Percentiles rank a stretch among this genome's conserved stretches.
Conservation (phyloP, 2,329 filamentous ascomycete genomes). For the Claviceps purpurea region DNA sequence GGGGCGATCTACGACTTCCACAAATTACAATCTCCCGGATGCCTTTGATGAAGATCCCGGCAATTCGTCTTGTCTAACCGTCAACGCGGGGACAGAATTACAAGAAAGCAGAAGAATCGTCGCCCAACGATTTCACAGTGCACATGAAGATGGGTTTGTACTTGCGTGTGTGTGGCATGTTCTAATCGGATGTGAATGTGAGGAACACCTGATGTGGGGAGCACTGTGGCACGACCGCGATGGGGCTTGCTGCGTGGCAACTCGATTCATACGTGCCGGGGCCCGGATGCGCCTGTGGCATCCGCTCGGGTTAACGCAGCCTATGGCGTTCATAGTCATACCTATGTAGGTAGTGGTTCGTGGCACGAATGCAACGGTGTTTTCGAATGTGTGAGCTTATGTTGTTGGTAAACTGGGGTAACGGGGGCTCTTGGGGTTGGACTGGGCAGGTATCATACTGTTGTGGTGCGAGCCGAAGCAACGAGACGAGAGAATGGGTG, state of each 20-base stretch:
- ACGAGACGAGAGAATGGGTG: too few species aligned
- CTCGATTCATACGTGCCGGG: neutral
- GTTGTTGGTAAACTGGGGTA: too few species aligned
- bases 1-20: too few species aligned
- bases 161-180: neutral
- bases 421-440: neutral
- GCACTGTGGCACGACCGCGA: neutral
- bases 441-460: neutral
- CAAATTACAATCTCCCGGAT: too few species aligned
- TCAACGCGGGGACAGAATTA: neutral
- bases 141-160: neutral
- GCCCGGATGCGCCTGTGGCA: neutral
- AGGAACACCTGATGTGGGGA: neutral
- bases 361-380: neutral
- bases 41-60: too few species aligned
- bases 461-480: neutral
- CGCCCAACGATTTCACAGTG: too few species aligned
- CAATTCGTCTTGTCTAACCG: too few species aligned
- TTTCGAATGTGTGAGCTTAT: neutral
- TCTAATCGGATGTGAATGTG: too few species aligned
- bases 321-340: neutral
- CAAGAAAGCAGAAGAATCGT: too few species aligned
- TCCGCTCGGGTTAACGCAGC: neutral
- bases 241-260: neutral
- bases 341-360: neutral